Conservation (phyloP, 2,329 filamentous ascomycete genomes). For the Cercospora sesami region DNA sequence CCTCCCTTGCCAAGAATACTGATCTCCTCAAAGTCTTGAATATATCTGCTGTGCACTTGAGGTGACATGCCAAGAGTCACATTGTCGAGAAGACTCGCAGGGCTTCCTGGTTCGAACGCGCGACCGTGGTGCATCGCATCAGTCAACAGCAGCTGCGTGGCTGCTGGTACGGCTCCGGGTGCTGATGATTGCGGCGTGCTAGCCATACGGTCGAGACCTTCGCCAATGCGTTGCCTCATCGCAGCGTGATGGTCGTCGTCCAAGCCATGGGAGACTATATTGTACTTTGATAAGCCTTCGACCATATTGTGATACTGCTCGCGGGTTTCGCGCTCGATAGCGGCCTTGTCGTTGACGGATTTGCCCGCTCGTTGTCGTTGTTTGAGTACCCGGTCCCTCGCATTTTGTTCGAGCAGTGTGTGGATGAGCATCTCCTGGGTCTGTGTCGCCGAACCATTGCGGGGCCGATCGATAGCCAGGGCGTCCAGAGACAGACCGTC, state of each 20-base stretch:
- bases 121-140: conserved; percentile 10
- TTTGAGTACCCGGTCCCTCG: conserved; percentile 42
- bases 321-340: conserved; percentile 41
- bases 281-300: conserved; percentile 39
- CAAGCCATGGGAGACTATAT: conserved; percentile 42
- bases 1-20: conserved; percentile 63
- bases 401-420: conserved; percentile 49
- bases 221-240: conserved; percentile 41
- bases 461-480: conserved; percentile 15
- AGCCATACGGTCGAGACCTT: conserved; percentile 39
- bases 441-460: conserved; percentile 2
- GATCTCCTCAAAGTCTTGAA: conserved; percentile 55
- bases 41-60: conserved; percentile 47
- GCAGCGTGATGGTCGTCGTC: conserved; percentile 40
- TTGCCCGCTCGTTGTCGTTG: conserved; percentile 25
- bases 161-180: conserved; percentile 16
- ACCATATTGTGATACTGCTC: conserved; percentile 44
- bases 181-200: conserved; percentile 7
- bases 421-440: conserved; percentile 45
- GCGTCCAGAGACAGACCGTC: conserved; percentile 8
- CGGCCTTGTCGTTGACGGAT: conserved; percentile 34
- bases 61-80: conserved; percentile 25
- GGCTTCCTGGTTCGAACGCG: conserved; percentile 10
- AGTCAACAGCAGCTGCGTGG: conserved; percentile 28
- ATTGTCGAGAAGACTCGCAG: conserved; percentile 20